These are phyloP conservation scores for Diaporthe amygdali DNA, from an alignment of 2,329 filamentous ascomycete genomes.

Conservation along the genomic window DNA sequence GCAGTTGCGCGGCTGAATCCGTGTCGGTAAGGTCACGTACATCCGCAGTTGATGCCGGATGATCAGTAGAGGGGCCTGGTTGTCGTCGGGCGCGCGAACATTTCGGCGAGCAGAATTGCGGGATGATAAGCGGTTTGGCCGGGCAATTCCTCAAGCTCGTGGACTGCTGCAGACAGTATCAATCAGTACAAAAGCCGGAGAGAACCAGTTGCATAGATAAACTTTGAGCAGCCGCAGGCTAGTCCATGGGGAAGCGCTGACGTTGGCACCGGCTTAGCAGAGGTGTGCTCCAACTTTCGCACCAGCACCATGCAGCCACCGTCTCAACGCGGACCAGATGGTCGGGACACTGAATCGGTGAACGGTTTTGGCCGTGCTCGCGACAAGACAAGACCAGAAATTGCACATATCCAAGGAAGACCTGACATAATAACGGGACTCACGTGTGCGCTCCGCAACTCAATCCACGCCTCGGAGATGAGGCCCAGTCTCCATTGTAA, in stretches of 20 bases:
- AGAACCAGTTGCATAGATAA: neutral
- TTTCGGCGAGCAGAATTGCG: constrained; percentile 35
- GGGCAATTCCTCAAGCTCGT: neutral
- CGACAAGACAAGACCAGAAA: neutral
- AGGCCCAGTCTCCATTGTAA: constrained; percentile 41
- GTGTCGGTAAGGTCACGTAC: constrained; percentile 37
- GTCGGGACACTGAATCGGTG: neutral
- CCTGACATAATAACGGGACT: constrained; percentile 24
- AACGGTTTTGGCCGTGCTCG: neutral
- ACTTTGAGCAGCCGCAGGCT: neutral
- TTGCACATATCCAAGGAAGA: neutral
- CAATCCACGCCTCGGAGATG: constrained; percentile 48
- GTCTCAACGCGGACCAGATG: neutral
- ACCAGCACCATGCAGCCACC: neutral
- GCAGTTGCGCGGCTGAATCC: constrained; percentile 37
- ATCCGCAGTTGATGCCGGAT: constrained; percentile 28
- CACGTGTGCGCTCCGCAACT: constrained; percentile 38
- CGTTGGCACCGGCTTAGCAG: neutral
- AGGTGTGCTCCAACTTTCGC: neutral
- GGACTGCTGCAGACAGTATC: neutral
- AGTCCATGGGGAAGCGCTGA: neutral
- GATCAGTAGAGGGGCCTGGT: constrained; percentile 30
- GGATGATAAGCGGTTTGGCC: constrained; percentile 29
- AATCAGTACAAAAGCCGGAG: constrained; percentile 5
- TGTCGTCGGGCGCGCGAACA: constrained; percentile 30